Percentiles rank a stretch among this genome's conserved stretches.
These are phyloP conservation scores for Candida tetrigidarum DNA, from an alignment of 1,139 yeast species.

Conservation along the genomic window DNA sequence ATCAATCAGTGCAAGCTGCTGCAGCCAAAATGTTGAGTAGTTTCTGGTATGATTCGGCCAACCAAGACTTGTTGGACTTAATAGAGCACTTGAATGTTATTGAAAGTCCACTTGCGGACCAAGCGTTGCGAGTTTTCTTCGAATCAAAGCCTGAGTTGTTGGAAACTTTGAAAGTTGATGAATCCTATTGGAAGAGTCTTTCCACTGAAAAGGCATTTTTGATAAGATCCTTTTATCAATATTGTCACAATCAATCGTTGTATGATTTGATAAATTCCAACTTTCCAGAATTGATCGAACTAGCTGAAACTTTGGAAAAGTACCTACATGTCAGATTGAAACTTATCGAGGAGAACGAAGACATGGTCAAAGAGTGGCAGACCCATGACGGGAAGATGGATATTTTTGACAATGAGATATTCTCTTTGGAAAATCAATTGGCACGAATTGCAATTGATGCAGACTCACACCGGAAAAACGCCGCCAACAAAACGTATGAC, in stretches of 20 bases:
- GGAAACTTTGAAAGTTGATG: slow-evolving; percentile 58
- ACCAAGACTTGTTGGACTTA: slow-evolving; percentile 73
- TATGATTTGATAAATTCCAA: slow-evolving; percentile 67
- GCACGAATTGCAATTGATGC: slow-evolving; percentile 17
- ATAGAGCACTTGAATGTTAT: slow-evolving; percentile 69
- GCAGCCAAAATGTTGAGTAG: slow-evolving; percentile 71
- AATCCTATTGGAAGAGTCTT: slow-evolving; percentile 67
- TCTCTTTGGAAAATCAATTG: slow-evolving; percentile 17
- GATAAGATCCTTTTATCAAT: slow-evolving; percentile 66
- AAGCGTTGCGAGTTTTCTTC: slow-evolving; percentile 68
- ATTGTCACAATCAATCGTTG: slow-evolving; percentile 58
- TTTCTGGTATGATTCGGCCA: slow-evolving; percentile 71
- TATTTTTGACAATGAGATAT: slow-evolving; percentile 15
- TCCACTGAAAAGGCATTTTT: slow-evolving; percentile 79
- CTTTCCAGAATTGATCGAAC: slow-evolving; percentile 80
- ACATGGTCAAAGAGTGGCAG: slow-evolving; percentile 25
- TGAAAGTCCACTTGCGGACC: slow-evolving; percentile 65
- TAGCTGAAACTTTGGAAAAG: slow-evolving; percentile 61
- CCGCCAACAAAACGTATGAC: slow-evolving; percentile 1
- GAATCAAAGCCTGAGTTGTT: slow-evolving; percentile 65
- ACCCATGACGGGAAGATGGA: slow-evolving; percentile 18
- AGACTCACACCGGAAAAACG: slow-evolving; percentile 10
- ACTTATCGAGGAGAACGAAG: slow-evolving; percentile 33
- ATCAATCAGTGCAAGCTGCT: slow-evolving; percentile 69
- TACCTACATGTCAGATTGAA: slow-evolving; percentile 54